Conservation (phyloP, 2,329 filamentous ascomycete species). For the Colletotrichum sp. region DNA sequence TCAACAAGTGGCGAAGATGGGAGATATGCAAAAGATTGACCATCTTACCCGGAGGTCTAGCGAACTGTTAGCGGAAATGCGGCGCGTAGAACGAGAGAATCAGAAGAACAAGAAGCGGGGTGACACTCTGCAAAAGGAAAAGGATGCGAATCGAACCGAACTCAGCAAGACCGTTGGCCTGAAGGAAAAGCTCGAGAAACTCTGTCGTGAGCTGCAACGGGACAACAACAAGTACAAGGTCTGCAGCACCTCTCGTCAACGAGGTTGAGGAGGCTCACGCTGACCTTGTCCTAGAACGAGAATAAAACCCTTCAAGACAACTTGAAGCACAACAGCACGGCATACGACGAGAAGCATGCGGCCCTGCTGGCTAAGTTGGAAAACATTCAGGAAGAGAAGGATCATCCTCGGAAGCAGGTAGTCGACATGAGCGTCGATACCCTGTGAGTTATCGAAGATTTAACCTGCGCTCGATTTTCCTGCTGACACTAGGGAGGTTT, state of each 20-base stretch:
- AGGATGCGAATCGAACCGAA: constrained; percentile 87
- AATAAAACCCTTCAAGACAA: constrained; percentile 90
- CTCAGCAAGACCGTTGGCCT: constrained; percentile 87
- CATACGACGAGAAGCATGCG: constrained; percentile 86
- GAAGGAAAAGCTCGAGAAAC: constrained; percentile 96
- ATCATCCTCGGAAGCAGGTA: constrained; percentile 79
- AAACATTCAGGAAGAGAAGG: constrained; percentile 85
- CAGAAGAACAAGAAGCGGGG: constrained; percentile 95
- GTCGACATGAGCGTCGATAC: constrained; percentile 83
- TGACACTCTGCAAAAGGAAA: constrained; percentile 95
- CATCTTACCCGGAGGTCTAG: constrained; percentile 89
- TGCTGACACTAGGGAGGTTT: constrained; percentile 63
- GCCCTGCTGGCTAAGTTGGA: constrained; percentile 83
- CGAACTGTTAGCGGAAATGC: constrained; percentile 92
- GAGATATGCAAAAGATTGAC: constrained; percentile 89
- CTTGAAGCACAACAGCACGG: constrained; percentile 80
- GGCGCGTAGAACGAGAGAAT: constrained; percentile 91
- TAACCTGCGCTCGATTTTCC: not conserved
- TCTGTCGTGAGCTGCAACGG: constrained; percentile 91
- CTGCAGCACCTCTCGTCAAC: constrained; percentile 28
- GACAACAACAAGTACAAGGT: constrained; percentile 99
- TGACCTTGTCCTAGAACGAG: constrained; percentile 67
- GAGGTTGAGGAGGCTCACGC: not conserved
- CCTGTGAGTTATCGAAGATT: not conserved
- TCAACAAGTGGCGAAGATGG: constrained; percentile 89